Conservation (phyloP, 2,329 filamentous ascomycete genomes). For the Penicillium sclerotiorum region DNA sequence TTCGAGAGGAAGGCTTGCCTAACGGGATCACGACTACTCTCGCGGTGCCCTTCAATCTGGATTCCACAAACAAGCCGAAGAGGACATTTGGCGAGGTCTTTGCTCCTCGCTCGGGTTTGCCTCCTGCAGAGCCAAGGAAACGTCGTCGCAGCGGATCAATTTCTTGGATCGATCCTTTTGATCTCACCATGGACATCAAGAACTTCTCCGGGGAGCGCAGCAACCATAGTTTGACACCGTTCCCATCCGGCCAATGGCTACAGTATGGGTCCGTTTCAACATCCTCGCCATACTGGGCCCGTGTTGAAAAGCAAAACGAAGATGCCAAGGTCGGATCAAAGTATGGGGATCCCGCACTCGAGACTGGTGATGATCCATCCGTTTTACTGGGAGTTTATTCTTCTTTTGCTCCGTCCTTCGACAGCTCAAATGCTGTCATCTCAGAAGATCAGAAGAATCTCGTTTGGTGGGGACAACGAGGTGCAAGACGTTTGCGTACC, state of each 20-base stretch:
- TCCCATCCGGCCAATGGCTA: slow-evolving; percentile 48
- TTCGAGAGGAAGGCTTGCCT: slow-evolving; percentile 70
- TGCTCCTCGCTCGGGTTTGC: slow-evolving; percentile 40
- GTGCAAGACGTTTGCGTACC: slow-evolving; percentile 40
- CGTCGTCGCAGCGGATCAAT: slow-evolving; percentile 34
- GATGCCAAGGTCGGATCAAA: slow-evolving; percentile 25
- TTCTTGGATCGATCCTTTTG: slow-evolving; percentile 47
- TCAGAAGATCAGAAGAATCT: slow-evolving; percentile 45
- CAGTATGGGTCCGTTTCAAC: slow-evolving; percentile 44
- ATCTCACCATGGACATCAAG: slow-evolving; percentile 38
- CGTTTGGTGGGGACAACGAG: slow-evolving; percentile 51
- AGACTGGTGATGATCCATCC: slow-evolving; percentile 36
- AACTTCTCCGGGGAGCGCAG: slow-evolving; percentile 39
- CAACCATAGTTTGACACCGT: slow-evolving; percentile 43
- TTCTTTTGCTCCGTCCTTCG: slow-evolving; percentile 52
- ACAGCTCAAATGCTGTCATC: slow-evolving; percentile 49
- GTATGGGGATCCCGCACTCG: slow-evolving; percentile 32
- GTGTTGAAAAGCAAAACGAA: slow-evolving; percentile 36
- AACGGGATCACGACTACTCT: slow-evolving; percentile 72
- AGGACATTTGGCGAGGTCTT: slow-evolving; percentile 52
- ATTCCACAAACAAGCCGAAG: slow-evolving; percentile 32
- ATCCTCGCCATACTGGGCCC: slow-evolving; percentile 42
- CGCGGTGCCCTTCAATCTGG: slow-evolving; percentile 57
- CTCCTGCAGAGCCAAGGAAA: slow-evolving; percentile 44
- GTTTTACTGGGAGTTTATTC: slow-evolving; percentile 50